A percentile compares a stretch with the other conserved stretches of the same genome.
phyloP scores from a whole-genome alignment of 2,329 filamentous ascomycete genomes.

The Lachnellula occidentalis region DNA sequence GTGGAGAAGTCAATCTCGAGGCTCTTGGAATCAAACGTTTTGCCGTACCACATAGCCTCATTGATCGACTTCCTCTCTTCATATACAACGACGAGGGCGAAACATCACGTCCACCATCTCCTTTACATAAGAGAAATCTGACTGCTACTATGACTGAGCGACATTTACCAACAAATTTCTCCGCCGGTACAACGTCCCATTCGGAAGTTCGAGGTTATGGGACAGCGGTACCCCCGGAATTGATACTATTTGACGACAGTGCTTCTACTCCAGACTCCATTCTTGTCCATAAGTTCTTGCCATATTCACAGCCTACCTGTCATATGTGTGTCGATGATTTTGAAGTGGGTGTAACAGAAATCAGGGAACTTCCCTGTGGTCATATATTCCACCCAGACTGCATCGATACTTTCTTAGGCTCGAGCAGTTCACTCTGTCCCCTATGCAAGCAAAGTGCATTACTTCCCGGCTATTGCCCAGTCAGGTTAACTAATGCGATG shows the following conservation, averaged over 20 bases:
- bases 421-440: slow-evolving; percentile 81
- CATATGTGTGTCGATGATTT: slow-evolving; percentile 88
- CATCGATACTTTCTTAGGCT: slow-evolving; percentile 76
- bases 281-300: slow-evolving; percentile 30
- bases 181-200: not conserved
- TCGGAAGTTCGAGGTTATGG: not conserved
- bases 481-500: slow-evolving; percentile 75
- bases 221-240: not conserved
- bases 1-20: slow-evolving; percentile 81
- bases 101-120: slow-evolving; percentile 33
- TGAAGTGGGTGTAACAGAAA: slow-evolving; percentile 60
- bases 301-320: slow-evolving; percentile 72
- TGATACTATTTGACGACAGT: slow-evolving; percentile 12
- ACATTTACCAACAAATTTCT: not conserved
- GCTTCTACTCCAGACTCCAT: slow-evolving; percentile 8
- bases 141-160: not conserved
- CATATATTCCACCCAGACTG: slow-evolving; percentile 94
- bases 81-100: slow-evolving; percentile 61
- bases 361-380: slow-evolving; percentile 80
- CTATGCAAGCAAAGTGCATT: slow-evolving; percentile 83
- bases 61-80: slow-evolving; percentile 73
- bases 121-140: not conserved
- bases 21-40: slow-evolving; percentile 77
- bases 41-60: slow-evolving; percentile 65
- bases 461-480: slow-evolving; percentile 59